Evolutionary conservation across 176 grass and related monocot genomes (phyloP).

Genomic region (Carex littledalei): DNA sequence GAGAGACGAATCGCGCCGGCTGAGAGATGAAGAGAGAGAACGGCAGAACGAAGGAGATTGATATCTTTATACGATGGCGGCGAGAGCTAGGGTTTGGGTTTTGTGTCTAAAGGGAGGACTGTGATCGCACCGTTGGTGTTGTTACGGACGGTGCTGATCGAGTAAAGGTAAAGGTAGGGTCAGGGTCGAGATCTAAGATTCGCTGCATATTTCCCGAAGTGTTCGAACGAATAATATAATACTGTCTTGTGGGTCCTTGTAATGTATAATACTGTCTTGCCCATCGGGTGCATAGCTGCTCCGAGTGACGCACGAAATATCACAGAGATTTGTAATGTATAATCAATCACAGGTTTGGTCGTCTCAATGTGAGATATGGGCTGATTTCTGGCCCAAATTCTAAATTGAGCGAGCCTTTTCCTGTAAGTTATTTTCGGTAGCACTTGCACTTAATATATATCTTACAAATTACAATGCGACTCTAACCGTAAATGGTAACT

Average conservation of each 20-base stretch:
- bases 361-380: too few species aligned
- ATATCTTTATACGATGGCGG: neutral
- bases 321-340: too few species aligned
- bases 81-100: constrained; percentile 5
- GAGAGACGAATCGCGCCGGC: neutral
- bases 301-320: too few species aligned
- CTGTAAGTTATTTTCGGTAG: too few species aligned
- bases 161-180: neutral
- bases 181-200: neutral
- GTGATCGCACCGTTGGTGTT: neutral
- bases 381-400: too few species aligned
- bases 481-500: too few species aligned
- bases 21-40: neutral
- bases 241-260: neutral
- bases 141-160: neutral
- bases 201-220: neutral
- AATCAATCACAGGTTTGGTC: too few species aligned
- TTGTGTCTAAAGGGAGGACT: neutral
- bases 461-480: too few species aligned
- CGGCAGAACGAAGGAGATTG: neutral
- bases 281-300: too few species aligned
- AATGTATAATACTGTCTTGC: neutral
- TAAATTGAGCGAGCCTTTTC: too few species aligned
- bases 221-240: neutral
- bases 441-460: too few species aligned